Evolutionary conservation across 1,284 basidiomycete genomes (phyloP).

Genomic region (Boletus putidus): DNA sequence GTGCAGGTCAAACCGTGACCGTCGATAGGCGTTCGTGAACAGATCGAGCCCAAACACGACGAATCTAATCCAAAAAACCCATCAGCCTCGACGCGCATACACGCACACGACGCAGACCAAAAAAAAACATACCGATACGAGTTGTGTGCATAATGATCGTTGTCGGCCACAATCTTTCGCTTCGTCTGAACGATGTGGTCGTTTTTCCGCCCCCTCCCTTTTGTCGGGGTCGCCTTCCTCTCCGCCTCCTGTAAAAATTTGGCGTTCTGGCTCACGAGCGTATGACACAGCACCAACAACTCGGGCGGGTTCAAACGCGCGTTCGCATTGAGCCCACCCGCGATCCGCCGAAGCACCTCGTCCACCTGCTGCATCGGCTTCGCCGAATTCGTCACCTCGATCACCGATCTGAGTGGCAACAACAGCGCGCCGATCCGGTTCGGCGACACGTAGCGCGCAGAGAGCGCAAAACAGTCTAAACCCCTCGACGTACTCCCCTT

Average conservation of each 20-base stretch:
- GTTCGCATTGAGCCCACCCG: constrained; percentile 86
- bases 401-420: constrained; percentile 78
- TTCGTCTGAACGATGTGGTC: constrained; percentile 80
- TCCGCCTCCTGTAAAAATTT: constrained; percentile 68
- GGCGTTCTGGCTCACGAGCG: constrained; percentile 89
- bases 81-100: constrained; percentile 16
- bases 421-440: constrained; percentile 76
- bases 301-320: constrained; percentile 68
- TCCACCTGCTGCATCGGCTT: constrained; percentile 88
- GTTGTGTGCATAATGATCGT: constrained; percentile 80
- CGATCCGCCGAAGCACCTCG: constrained; percentile 82
- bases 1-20: constrained; percentile 84
- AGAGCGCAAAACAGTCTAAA: constrained; percentile 80
- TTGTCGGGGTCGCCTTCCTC: constrained; percentile 38
- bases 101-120: background rate
- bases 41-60: constrained; percentile 92
- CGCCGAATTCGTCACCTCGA: constrained; percentile 82
- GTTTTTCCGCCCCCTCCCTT: constrained; percentile 45
- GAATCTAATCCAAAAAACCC: constrained; percentile 60
- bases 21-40: constrained; percentile 84
- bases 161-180: constrained; percentile 56
- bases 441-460: constrained; percentile 78
- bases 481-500: constrained; percentile 76
- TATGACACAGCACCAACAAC: constrained; percentile 83
- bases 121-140: constrained; percentile 72